Conservation (phyloP, 75 land plant species). For the Ceratopteris richardii region DNA sequence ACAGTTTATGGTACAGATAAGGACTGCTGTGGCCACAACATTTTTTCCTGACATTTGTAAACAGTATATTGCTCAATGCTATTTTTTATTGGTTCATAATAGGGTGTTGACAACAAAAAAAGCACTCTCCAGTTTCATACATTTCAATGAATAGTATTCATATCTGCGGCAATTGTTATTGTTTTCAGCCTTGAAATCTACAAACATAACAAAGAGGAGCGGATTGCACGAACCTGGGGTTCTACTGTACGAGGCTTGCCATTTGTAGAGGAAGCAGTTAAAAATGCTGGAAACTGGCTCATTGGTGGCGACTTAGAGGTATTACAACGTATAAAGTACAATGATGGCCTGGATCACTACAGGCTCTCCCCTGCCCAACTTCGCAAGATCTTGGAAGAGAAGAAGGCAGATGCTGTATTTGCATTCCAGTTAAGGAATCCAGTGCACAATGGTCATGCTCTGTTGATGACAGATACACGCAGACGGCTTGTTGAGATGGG, state of each 20-base stretch:
- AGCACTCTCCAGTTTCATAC: no score
- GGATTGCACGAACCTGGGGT: constrained; percentile 98
- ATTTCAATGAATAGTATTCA: no score
- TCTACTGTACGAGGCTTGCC: constrained; percentile 89
- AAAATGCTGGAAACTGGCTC: constrained; percentile 80
- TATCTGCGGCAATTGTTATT: background rate
- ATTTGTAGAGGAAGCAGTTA: constrained; percentile 78
- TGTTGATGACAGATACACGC: constrained; percentile 93
- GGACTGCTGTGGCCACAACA: no score
- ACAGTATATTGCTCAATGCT: no score
- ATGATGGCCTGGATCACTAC: constrained; percentile 97
- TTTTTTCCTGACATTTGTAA: no score
- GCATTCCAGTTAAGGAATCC: constrained; percentile 97
- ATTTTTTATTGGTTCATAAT: no score
- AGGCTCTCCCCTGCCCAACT: constrained; percentile 84
- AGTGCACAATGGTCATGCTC: constrained; percentile 96
- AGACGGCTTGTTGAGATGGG: constrained; percentile 91
- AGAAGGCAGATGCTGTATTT: constrained; percentile 92
- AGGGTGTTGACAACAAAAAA: no score
- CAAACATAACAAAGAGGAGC: constrained; percentile 93
- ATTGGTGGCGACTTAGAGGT: constrained; percentile 96
- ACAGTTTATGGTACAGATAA: no score
- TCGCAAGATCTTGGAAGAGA: constrained; percentile 72
- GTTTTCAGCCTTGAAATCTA: constrained; percentile 82
- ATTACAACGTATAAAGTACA: constrained; percentile 68